These are phyloP conservation scores for Septoria linicola DNA, from an alignment of 2,329 filamentous ascomycete genomes.

Conservation along the genomic window DNA sequence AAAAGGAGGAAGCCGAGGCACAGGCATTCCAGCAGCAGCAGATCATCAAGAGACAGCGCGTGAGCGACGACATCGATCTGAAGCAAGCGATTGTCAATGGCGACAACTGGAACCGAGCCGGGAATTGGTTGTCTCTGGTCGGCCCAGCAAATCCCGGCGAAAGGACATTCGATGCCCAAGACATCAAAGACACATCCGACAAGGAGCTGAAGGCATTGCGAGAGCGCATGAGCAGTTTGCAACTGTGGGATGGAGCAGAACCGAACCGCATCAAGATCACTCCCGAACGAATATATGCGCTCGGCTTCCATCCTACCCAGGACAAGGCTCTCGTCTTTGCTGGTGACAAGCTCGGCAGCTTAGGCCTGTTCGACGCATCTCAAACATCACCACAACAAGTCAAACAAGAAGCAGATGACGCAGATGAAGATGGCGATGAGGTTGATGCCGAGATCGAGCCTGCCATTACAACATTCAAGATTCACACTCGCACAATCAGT, in stretches of 20 bases:
- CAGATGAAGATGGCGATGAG: slow-evolving; percentile 64
- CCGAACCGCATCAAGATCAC: slow-evolving; percentile 89
- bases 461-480: slow-evolving; percentile 83
- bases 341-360: slow-evolving; percentile 86
- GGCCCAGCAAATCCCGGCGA: slow-evolving; percentile 75
- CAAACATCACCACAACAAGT: slow-evolving; percentile 56
- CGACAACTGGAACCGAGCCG: slow-evolving; percentile 64
- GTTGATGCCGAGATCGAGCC: slow-evolving; percentile 68
- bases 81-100: slow-evolving; percentile 78
- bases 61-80: slow-evolving; percentile 68
- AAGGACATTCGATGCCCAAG: slow-evolving; percentile 80
- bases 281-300: slow-evolving; percentile 79
- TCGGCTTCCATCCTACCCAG: slow-evolving; percentile 82
- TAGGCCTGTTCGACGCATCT: slow-evolving; percentile 88
- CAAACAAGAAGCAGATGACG: slow-evolving; percentile 52
- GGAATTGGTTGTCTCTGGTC: slow-evolving; percentile 66
- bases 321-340: slow-evolving; percentile 89
- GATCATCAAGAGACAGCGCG: slow-evolving; percentile 59
- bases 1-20: slow-evolving; percentile 66
- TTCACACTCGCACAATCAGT: slow-evolving; percentile 84
- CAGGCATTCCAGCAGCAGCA: slow-evolving; percentile 56
- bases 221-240: slow-evolving; percentile 71
- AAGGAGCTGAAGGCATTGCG: slow-evolving; percentile 71
- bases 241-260: slow-evolving; percentile 79
- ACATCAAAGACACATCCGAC: slow-evolving; percentile 76